Evolutionary conservation across 345 rosid species (phyloP).

Genomic region (Eucalyptus melliodora): DNA sequence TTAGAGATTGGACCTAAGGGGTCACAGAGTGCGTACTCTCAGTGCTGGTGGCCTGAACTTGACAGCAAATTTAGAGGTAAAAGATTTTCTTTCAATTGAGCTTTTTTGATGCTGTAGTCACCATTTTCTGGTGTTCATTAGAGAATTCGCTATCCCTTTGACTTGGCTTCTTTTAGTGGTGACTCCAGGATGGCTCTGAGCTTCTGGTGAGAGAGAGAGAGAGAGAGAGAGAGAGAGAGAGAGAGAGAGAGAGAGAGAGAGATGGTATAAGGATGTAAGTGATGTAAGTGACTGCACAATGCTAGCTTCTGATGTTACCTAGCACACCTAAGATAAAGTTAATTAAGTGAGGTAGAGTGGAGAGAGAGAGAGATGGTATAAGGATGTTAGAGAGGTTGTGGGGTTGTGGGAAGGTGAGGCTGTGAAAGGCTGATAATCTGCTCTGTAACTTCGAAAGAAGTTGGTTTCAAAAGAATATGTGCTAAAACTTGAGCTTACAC

Average conservation of each 20-base stretch:
- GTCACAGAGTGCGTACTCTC: slow-evolving; percentile 80
- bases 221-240: not conserved
- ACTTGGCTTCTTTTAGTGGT: not conserved
- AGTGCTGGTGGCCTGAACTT: slow-evolving; percentile 70
- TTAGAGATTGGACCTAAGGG: slow-evolving; percentile 96
- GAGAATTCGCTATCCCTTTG: not conserved
- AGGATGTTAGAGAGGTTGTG: not conserved
- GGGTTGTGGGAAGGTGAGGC: not conserved
- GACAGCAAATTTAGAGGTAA: slow-evolving; percentile 86
- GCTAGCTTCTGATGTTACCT: no score
- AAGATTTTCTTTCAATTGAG: not conserved
- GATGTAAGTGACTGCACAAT: no score
- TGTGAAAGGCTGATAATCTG: not conserved
- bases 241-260: not conserved
- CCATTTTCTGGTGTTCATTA: not conserved
- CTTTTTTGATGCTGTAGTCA: not conserved
- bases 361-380: not conserved
- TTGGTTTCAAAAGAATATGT: not conserved
- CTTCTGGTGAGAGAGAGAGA: not conserved
- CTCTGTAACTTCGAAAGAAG: not conserved
- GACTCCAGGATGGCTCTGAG: not conserved
- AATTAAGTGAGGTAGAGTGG: not conserved
- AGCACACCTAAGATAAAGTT: no score
- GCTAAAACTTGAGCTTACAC: not conserved
- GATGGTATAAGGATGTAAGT: not conserved